A percentile compares a stretch with the other conserved stretches of the same genome.
phyloP scores from a whole-genome alignment of 192 early-diverging fungal genomes.

The Coemansia sp. region DNA sequence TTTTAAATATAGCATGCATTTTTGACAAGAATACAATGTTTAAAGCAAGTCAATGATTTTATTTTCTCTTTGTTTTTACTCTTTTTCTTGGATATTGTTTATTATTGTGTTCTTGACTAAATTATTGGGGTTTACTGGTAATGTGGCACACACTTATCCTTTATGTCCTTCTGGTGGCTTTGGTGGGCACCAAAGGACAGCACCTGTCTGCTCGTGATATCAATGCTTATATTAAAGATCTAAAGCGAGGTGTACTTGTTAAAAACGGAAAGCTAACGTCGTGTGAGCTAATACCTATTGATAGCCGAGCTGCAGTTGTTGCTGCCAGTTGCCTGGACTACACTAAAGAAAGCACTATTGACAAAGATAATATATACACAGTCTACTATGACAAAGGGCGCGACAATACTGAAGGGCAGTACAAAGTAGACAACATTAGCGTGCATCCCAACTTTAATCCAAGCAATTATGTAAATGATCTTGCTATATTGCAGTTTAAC shows the following conservation, averaged over 20 bases:
- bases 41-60: neutral
- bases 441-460: conserved; percentile 12
- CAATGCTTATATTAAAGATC: neutral
- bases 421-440: conserved; percentile 3
- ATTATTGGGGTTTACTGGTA: neutral
- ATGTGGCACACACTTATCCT: neutral
- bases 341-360: neutral
- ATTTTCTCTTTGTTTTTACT: neutral
- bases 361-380: conserved; percentile 8
- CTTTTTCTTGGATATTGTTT: neutral
- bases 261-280: conserved; percentile 15
- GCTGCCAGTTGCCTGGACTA: conserved; percentile 16
- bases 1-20: too few relatives aligned
- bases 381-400: conserved; percentile 9
- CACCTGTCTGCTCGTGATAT: neutral
- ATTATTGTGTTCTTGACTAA: neutral
- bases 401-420: neutral
- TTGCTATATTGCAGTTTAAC: conserved; percentile 22
- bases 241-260: conserved; percentile 14
- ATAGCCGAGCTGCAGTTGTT: conserved; percentile 10
- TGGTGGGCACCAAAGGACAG: neutral
- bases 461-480: conserved; percentile 7
- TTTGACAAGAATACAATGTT: too few relatives aligned
- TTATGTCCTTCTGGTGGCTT: neutral
- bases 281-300: conserved; percentile 13